Evolutionary conservation across 2,329 filamentous ascomycete genomes (phyloP), one percentile per base, ranked within the genome.

Genomic region (Aspergillus sp.): DNA sequence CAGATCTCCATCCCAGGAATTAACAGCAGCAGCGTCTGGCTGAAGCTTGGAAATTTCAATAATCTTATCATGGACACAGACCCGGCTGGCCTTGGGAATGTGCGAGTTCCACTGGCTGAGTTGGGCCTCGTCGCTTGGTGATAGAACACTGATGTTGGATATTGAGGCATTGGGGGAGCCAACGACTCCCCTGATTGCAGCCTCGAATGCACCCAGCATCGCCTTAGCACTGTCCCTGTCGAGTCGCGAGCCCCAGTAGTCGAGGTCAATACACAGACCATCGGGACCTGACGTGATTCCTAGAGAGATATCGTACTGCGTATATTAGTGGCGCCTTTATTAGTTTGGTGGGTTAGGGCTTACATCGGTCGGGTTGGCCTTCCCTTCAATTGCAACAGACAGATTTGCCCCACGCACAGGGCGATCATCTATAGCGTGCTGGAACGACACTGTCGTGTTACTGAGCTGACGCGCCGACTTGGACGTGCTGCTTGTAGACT

Each of bases 1-100:
- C 13, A 57, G 17, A 17, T 48, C 19, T 12, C 54, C 54, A 19
- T 57, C 53, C 51, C 51, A 54, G 3, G 51, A 27, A 13, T 33
- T 37, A 11, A 54, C 51, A 33, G 51, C 51, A 7, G 41, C 42
- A 45, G 42, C 42, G 15, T 9, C 6, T 4, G 42, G 20, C 20
- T 45, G 50, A 1, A 45, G 42, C 19, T n/a, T 22, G 15, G 42
- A n/a, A 8, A 45, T 45, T 17, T 45, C 42, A 7, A 45, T n/a
- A 5, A 45, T 45, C 42, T 45, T 45, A 12, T 45, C 42, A 17
- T 45, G 42, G 12, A 45, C 42, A 15, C 42, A 45, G 11, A 45
- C 42, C 11, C 20, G 20, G 2, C 13, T 13, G 2, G 42, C 11
- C 12, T 45, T 45, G 12, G 42, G 42, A 3, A 27, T 24, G 7